These are phyloP conservation scores for Chloris gayana DNA, from an alignment of 176 grass and related monocot species.

Conservation along the genomic window DNA sequence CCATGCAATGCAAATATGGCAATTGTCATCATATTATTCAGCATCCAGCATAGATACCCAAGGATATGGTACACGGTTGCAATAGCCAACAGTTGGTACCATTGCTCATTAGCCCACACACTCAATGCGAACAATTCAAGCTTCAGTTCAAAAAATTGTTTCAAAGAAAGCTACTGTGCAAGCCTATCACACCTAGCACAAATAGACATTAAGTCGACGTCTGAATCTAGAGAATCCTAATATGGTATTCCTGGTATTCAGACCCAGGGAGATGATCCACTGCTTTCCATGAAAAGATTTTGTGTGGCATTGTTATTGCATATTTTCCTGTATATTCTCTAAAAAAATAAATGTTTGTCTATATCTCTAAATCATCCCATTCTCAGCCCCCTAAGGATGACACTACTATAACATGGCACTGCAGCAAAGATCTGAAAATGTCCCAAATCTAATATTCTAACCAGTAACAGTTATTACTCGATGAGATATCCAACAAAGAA, in stretches of 20 bases:
- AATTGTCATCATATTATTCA: conserved; percentile 14
- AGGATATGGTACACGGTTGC: background rate
- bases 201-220: background rate
- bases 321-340: background rate
- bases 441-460: background rate
- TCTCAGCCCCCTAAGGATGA: background rate
- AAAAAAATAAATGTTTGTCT: background rate
- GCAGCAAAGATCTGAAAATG: background rate
- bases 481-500: conserved; percentile 26
- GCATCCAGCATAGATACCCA: background rate
- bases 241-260: conserved; percentile 27
- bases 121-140: conserved; percentile 27
- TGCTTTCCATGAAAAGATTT: conserved; percentile 26
- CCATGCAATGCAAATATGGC: background rate
- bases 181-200: background rate
- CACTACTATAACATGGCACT: background rate
- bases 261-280: conserved; percentile 1
- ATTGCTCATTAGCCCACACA: background rate
- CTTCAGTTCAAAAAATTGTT: conserved; percentile 8
- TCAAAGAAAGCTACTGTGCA: background rate
- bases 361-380: background rate
- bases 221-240: conserved; percentile 31
- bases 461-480: background rate
- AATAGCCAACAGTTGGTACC: background rate
- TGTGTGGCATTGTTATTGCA: background rate